Conservation (phyloP, 768 basidiomycete genomes). For the Leccinum longicurvipes region DNA sequence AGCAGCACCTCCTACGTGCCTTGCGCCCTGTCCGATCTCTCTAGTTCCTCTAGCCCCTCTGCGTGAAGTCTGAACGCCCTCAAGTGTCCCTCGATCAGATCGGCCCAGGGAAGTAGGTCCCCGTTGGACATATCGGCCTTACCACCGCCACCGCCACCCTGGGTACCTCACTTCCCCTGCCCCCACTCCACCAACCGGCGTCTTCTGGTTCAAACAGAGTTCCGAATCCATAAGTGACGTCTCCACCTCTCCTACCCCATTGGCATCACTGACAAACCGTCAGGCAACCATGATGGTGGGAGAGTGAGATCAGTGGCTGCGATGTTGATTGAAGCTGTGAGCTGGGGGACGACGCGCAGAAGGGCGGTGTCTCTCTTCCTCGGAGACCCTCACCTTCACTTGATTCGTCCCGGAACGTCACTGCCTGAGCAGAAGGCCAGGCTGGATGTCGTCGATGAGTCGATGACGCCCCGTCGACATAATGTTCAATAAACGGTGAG, state of each 20-base stretch:
- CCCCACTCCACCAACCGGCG: slow-evolving; percentile 10
- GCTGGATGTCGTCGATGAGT: no score
- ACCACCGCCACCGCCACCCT: slow-evolving; percentile 30
- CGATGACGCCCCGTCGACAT: no score
- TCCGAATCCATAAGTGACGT: background rate
- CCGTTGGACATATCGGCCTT: slow-evolving; percentile 28
- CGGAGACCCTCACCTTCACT: no score
- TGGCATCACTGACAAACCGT: slow-evolving; percentile 25
- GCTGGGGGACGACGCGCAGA: no score
- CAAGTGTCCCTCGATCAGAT: slow-evolving; percentile 69
- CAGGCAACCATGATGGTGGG: slow-evolving; percentile 43
- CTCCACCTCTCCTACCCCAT: slow-evolving; percentile 31
- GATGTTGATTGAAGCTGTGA: no score
- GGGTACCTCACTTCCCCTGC: slow-evolving; percentile 17
- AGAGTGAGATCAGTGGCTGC: no score
- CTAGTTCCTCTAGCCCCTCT: slow-evolving; percentile 78
- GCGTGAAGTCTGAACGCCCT: slow-evolving; percentile 84
- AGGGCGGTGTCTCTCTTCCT: no score
- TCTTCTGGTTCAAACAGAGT: slow-evolving; percentile 14
- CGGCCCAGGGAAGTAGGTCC: slow-evolving; percentile 37
- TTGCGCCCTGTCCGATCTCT: slow-evolving; percentile 81
- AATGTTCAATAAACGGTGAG: no score
- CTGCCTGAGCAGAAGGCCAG: background rate
- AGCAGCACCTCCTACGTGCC: slow-evolving; percentile 79
- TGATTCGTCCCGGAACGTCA: no score